phyloP scores from a whole-genome alignment of 2,329 filamentous ascomycete genomes.

The Penicillium frequentans region DNA sequence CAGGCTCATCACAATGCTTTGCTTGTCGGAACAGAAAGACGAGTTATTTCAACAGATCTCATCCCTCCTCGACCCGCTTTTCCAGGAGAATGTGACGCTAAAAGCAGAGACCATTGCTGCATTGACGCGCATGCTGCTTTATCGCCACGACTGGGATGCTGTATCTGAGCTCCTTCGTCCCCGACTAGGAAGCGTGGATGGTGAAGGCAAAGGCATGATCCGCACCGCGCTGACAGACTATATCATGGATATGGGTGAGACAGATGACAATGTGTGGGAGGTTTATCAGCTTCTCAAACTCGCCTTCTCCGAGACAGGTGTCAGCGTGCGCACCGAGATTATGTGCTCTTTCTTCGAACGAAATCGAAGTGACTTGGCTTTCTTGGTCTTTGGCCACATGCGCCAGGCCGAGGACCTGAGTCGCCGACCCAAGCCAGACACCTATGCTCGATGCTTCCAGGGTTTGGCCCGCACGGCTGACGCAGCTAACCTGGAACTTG shows the following conservation, averaged over 20 bases:
- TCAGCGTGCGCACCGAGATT: constrained; percentile 64
- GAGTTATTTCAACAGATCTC: constrained; percentile 71
- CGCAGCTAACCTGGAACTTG: constrained; percentile 65
- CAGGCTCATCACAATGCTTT: constrained; percentile 69
- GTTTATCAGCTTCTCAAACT: constrained; percentile 59
- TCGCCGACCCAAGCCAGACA: constrained; percentile 68
- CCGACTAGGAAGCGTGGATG: constrained; percentile 43
- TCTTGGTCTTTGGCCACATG: constrained; percentile 90
- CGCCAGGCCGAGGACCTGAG: constrained; percentile 66
- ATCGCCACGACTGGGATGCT: constrained; percentile 73
- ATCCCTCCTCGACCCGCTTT: constrained; percentile 70
- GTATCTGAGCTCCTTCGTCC: constrained; percentile 81
- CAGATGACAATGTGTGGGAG: constrained; percentile 64
- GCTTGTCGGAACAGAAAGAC: constrained; percentile 50
- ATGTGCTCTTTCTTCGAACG: constrained; percentile 83
- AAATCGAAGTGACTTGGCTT: constrained; percentile 78
- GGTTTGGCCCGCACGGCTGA: constrained; percentile 66
- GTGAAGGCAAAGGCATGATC: constrained; percentile 65
- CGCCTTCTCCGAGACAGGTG: constrained; percentile 64
- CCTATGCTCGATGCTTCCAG: constrained; percentile 76
- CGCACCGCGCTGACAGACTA: constrained; percentile 67
- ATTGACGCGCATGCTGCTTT: constrained; percentile 72
- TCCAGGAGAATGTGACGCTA: constrained; percentile 67
- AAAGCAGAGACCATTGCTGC: constrained; percentile 72
- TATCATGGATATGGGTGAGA: constrained; percentile 60